Base-by-base conservation (phyloP, 176 grass and related monocot species). In the Avena sativa region DNA sequence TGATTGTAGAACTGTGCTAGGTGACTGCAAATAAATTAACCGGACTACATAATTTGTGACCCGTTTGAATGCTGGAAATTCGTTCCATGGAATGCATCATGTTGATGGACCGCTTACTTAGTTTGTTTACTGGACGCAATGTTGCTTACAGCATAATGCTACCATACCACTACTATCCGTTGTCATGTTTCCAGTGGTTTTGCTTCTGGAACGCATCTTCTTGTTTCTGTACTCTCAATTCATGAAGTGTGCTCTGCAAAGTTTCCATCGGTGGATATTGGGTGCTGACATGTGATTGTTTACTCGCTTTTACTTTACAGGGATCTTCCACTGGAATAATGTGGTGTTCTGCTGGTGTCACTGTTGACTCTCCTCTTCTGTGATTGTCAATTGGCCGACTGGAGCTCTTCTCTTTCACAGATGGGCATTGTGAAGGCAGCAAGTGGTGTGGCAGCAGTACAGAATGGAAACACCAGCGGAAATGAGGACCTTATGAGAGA, bases 401-500 rank as follows among this genome's bases (percentile, higher is more conserved):
- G n/a, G 57, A 59, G 46, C 53, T 21, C 60, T n/a, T 34, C 20
- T 53, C 59, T 50, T 74, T 67, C 8, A 20, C 58, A 30, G 63
- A 95, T 98, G 93, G 93, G 92, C n/a, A 94, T 98, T 82, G 77
- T 80, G 76, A 98, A 92, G 82, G 62, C 79, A 71, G 76, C 56
- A 59, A 64, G 71, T 30, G 70, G 43, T 28, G 77, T 55, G 34
- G 71, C 30, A 38, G 64, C 30, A 25, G 16, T 0, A 43, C 40
- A 43, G 40, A 43, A 43, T 6, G 40, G 40, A 32, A 55, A 78
- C 66, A 80, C 20, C 76, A 78, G 36, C 71, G 69, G 67, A 61
- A 53, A 87, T 9, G 79, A 91, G 58, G 89, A 90, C 25, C 73
- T 87, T 48, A 80, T 83, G 81, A 51, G 14, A 60, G 96, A 94